A percentile compares a stretch with the other conserved stretches of the same genome.
Evolutionary conservation across 495 filamentous ascomycete species (phyloP).

Genomic region (Aspergillus biplanus): DNA sequence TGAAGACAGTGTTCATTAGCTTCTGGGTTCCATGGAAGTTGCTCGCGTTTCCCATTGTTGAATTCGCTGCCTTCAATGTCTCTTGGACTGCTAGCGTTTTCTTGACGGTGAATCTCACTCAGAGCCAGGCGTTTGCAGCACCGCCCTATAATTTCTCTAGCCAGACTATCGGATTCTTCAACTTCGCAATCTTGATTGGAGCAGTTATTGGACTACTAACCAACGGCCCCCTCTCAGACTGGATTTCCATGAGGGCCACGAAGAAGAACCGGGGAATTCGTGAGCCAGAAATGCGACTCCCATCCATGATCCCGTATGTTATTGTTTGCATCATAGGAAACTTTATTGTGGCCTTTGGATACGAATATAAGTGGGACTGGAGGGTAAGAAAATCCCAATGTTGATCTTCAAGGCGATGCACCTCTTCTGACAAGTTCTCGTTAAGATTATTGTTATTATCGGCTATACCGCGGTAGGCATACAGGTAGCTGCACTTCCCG

Average conservation of each 20-base stretch:
- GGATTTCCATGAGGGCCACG: slow-evolving; percentile 59
- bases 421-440: background rate
- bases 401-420: background rate
- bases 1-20: slow-evolving; percentile 43
- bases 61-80: slow-evolving; percentile 61
- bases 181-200: slow-evolving; percentile 51
- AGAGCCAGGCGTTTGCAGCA: slow-evolving; percentile 61
- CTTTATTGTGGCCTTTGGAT: slow-evolving; percentile 64
- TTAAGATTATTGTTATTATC: slow-evolving; percentile 50
- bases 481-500: slow-evolving; percentile 60
- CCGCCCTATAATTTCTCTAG: slow-evolving; percentile 61
- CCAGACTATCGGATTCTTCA: slow-evolving; percentile 55
- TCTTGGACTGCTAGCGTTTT: slow-evolving; percentile 63
- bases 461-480: slow-evolving; percentile 59
- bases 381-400: slow-evolving; percentile 29
- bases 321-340: slow-evolving; percentile 62
- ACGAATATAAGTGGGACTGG: slow-evolving; percentile 61
- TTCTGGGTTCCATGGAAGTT: slow-evolving; percentile 59
- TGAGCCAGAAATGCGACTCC: slow-evolving; percentile 72
- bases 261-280: slow-evolving; percentile 62
- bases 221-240: slow-evolving; percentile 55
- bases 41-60: slow-evolving; percentile 65
- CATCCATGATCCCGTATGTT: slow-evolving; percentile 62
- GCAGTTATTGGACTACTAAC: slow-evolving; percentile 58
- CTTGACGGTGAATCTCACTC: slow-evolving; percentile 66